Conservation (phyloP, 257 asterid genomes). For the Cinchona pubescens region DNA sequence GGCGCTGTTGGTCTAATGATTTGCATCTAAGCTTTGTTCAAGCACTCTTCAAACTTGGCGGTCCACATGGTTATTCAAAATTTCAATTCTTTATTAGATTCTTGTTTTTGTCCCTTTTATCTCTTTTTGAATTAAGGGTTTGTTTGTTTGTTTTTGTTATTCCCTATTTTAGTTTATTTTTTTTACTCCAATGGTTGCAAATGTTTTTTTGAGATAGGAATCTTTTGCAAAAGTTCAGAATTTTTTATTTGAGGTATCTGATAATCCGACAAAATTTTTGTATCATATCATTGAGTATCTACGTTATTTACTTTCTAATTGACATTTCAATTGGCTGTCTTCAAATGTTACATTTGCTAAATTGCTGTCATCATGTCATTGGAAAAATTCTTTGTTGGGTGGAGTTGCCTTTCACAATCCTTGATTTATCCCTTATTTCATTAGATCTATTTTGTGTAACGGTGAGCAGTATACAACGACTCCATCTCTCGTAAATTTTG, state of each 20-base stretch:
- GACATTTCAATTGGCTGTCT: background rate
- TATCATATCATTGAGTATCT: too few relatives aligned
- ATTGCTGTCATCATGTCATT: too few relatives aligned
- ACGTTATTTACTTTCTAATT: background rate
- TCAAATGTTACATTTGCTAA: background rate
- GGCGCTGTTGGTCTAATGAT: slow-evolving; percentile 73
- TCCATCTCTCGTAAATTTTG: background rate
- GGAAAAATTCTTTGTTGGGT: too few relatives aligned
- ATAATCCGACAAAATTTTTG: background rate
- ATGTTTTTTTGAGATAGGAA: background rate
- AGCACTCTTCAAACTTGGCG: slow-evolving; percentile 62
- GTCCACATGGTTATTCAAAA: slow-evolving; percentile 40
- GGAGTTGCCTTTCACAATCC: too few relatives aligned
- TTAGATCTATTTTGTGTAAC: too few relatives aligned
- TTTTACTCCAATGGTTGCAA: background rate
- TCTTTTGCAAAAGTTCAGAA: background rate
- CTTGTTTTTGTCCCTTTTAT: background rate
- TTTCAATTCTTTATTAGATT: background rate
- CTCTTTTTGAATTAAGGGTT: background rate
- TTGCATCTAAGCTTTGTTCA: slow-evolving; percentile 53
- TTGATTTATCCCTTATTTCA: too few relatives aligned
- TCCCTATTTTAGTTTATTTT: too few relatives aligned
- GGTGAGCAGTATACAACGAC: too few relatives aligned
- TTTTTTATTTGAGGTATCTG: background rate
- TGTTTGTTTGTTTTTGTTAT: too few relatives aligned